Base-by-base conservation (phyloP, 2,329 filamentous ascomycete genomes). In the Talaromyces funiculosus region DNA sequence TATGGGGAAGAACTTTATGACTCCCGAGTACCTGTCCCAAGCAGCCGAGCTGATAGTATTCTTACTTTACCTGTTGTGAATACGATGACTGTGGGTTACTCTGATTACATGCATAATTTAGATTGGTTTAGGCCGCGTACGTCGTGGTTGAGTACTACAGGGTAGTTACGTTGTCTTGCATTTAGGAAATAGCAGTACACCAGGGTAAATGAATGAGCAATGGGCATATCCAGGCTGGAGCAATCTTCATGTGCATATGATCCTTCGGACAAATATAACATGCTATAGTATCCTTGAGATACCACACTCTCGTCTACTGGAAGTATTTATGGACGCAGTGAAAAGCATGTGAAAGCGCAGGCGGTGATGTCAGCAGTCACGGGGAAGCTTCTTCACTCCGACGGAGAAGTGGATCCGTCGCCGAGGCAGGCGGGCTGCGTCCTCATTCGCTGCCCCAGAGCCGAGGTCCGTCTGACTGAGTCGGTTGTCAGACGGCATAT, bases 391-490 rank as follows among this genome's bases (percentile, higher is more conserved):
- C 2, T 16, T 26, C 22, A 49, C n/a, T 53, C 31, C 49, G 49
- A 37, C 31, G 51, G 51, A 54, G 51, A 35, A 26, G 40, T 57
- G 40, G 53, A 18, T 5, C 40, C 49, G 12, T 26, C 26, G 2
- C 45, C 56, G 56, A 57, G 55, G 57, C 45, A 59, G 57, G 51
- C 51, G 51, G 51, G 51, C 51, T 54, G 51, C 35, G 20, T 20
- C 33, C 56, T 20, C 26, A 59, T 59, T 59, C 45, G 57, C 45
- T 42, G 18, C 40, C 24, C 14, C 18, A 3, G 56, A 53, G 57
- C 57, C 57, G 57, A 59, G 57, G 57, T 51, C 43, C 31, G 56
- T 40, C 26, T 38, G 33, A 12, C 45, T 53, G 35, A n/a, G 26
- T 42, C 56, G 43, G 56, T 38, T 37, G 35, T 5, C 22, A 14